A percentile compares a stretch with the other conserved stretches of the same genome.
Evolutionary conservation across 257 asterid genomes (phyloP).

Genomic region (Solanum clarkiae): DNA sequence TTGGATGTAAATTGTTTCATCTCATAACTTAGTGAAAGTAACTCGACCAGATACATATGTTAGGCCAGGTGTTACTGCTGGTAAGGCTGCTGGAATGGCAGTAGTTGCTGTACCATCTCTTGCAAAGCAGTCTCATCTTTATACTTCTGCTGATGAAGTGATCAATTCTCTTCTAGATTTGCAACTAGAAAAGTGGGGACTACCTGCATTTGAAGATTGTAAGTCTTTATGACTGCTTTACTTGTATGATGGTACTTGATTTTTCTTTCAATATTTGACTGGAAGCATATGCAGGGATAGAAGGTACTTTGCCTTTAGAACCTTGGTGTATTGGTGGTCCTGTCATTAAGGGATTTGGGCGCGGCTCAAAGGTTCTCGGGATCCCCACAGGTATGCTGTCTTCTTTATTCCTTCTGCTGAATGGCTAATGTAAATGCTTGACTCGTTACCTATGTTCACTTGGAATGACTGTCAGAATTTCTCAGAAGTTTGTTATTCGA

Average conservation of each 20-base stretch:
- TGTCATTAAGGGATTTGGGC: slow-evolving; percentile 84
- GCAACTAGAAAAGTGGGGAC: slow-evolving; percentile 74
- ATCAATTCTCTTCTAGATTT: slow-evolving; percentile 76
- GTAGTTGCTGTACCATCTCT: slow-evolving; percentile 87
- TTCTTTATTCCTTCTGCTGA: neutral
- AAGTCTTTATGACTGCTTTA: slow-evolving; percentile 19
- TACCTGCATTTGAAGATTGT: slow-evolving; percentile 87
- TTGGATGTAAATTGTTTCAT: neutral
- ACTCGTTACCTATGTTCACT: neutral
- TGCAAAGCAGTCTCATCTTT: slow-evolving; percentile 73
- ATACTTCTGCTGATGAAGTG: slow-evolving; percentile 36
- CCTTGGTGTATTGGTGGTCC: slow-evolving; percentile 95
- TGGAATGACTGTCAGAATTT: neutral
- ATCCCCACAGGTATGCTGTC: slow-evolving; percentile 70
- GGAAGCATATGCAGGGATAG: slow-evolving; percentile 51
- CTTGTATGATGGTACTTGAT: neutral
- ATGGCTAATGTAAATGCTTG: too few relatives aligned
- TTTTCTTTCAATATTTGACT: slow-evolving; percentile 1
- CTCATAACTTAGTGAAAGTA: neutral
- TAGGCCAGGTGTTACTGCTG: slow-evolving; percentile 86
- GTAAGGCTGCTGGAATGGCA: slow-evolving; percentile 89
- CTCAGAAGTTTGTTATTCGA: neutral
- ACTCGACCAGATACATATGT: neutral
- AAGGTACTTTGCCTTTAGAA: slow-evolving; percentile 66
- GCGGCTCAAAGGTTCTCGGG: slow-evolving; percentile 86